phyloP scores from a whole-genome alignment of 1,284 basidiomycete species.

The Termitomyces sp. region DNA sequence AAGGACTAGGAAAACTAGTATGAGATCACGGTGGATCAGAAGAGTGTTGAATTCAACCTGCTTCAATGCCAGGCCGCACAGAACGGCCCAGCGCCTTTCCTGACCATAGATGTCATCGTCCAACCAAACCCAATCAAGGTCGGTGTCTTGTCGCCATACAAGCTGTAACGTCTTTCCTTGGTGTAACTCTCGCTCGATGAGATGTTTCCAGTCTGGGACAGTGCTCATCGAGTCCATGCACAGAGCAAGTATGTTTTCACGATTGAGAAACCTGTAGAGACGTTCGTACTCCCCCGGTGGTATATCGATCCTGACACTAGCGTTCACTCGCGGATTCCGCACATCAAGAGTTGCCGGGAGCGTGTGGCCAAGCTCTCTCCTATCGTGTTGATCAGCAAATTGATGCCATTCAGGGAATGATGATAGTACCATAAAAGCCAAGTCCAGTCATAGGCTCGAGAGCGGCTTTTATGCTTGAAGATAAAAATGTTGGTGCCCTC shows the following conservation, averaged over 20 bases:
- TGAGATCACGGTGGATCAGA: not conserved
- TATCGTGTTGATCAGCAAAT: conserved; percentile 24
- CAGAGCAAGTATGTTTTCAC: conserved; percentile 54
- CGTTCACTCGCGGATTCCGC: conserved; percentile 44
- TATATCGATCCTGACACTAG: conserved; percentile 61
- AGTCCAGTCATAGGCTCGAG: conserved; percentile 75
- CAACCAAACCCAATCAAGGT: conserved; percentile 79
- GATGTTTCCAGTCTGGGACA: conserved; percentile 55
- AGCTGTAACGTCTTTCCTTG: conserved; percentile 63
- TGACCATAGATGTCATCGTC: conserved; percentile 58
- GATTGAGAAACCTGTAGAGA: conserved; percentile 42
- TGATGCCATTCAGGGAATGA: not conserved
- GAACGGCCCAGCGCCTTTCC: conserved; percentile 63
- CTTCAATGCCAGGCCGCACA: conserved; percentile 68
- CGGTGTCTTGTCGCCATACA: conserved; percentile 69
- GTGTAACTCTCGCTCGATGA: conserved; percentile 50
- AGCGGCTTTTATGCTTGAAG: conserved; percentile 69
- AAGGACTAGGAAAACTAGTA: conserved; percentile 33
- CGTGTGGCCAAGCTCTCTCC: conserved; percentile 55
- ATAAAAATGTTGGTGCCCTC: conserved; percentile 77
- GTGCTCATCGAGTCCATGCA: conserved; percentile 49
- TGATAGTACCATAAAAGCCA: conserved; percentile 71
- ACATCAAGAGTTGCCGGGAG: conserved; percentile 44
- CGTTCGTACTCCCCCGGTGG: conserved; percentile 39
- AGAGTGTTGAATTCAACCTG: conserved; percentile 41